Conservation (phyloP, 2,329 filamentous ascomycete genomes). For the Onygenales sp. region DNA sequence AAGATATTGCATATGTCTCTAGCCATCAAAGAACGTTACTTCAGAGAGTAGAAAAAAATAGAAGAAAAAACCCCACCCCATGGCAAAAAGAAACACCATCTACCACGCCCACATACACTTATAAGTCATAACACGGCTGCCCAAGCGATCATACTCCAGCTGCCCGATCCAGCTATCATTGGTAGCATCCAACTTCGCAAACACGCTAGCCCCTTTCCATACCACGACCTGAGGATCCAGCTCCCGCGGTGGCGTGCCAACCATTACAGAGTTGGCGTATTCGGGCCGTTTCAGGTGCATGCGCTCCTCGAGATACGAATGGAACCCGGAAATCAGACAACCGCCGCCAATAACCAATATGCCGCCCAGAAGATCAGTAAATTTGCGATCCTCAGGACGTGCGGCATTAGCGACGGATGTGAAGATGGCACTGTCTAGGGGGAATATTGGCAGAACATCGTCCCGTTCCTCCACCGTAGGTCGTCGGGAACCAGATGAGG, state of each 20-base stretch:
- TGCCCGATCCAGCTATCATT: constrained; percentile 94
- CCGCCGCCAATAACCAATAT: constrained; percentile 89
- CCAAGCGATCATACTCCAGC: constrained; percentile 79
- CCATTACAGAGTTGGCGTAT: constrained; percentile 58
- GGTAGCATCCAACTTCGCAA: constrained; percentile 72
- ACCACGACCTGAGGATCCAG: constrained; percentile 95
- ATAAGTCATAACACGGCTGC: constrained; percentile 71
- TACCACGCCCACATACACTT: constrained; percentile 60
- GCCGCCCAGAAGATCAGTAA: constrained; percentile 77
- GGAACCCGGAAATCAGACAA: constrained; percentile 70
- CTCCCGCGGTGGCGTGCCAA: constrained; percentile 68
- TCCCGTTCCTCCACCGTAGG: constrained; percentile 57
- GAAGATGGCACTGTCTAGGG: constrained; percentile 82
- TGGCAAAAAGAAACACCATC: constrained; percentile 6
- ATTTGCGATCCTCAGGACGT: constrained; percentile 82
- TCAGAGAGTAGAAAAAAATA: not conserved
- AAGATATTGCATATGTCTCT: too few species aligned
- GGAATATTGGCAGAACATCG: constrained; percentile 67
- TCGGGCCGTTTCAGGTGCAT: constrained; percentile 56
- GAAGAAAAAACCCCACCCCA: constrained; percentile 6
- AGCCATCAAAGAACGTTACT: too few species aligned
- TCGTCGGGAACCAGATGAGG: constrained; percentile 3
- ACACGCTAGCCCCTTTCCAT: constrained; percentile 97
- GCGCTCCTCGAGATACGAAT: constrained; percentile 71
- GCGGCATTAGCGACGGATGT: constrained; percentile 81